These are phyloP conservation scores for Starmerella asiatica DNA, from an alignment of 805 yeast genomes.

Conservation along the genomic window DNA sequence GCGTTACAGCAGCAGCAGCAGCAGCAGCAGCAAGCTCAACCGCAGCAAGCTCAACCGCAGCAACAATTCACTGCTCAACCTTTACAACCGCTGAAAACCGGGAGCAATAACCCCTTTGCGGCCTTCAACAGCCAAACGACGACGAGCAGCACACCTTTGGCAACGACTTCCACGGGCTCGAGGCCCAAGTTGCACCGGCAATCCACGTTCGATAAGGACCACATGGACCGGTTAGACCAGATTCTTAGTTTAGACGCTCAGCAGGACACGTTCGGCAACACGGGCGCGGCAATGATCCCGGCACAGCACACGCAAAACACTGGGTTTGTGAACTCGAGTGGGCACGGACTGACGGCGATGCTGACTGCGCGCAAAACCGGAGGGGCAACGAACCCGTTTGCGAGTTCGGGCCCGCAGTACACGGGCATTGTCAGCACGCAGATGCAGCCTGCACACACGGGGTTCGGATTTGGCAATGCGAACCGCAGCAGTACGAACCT, in stretches of 20 bases:
- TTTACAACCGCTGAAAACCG: constrained; percentile 48
- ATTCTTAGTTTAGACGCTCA: constrained; percentile 80
- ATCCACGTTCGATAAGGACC: constrained; percentile 37
- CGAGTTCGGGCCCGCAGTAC: constrained; percentile 44
- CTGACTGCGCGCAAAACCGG: constrained; percentile 21
- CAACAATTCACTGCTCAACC: constrained; percentile 30
- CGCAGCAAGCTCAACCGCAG: constrained; percentile 20
- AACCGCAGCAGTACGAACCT: constrained; percentile 26
- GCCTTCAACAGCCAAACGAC: constrained; percentile 21
- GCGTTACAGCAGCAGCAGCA: constrained; percentile 11
- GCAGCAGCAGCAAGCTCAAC: constrained; percentile 24
- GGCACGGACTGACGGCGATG: constrained; percentile 46
- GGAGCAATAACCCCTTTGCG: constrained; percentile 72
- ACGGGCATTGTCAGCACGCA: constrained; percentile 55
- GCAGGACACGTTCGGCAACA: constrained; percentile 83
- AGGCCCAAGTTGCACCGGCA: constrained; percentile 25
- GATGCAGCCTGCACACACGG: constrained; percentile 74
- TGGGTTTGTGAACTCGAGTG: constrained; percentile 67
- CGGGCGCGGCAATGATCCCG: constrained; percentile 72
- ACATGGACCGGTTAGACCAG: constrained; percentile 57
- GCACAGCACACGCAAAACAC: constrained; percentile 81
- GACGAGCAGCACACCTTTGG: constrained; percentile 14
- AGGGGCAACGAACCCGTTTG: constrained; percentile 40
- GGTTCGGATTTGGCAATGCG: constrained; percentile 88
- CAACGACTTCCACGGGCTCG: constrained; percentile 12